A percentile compares a stretch with the other conserved stretches of the same genome.
These are phyloP conservation scores for Atractiella rhizophila DNA, from an alignment of 768 basidiomycete genomes.

Conservation along the genomic window DNA sequence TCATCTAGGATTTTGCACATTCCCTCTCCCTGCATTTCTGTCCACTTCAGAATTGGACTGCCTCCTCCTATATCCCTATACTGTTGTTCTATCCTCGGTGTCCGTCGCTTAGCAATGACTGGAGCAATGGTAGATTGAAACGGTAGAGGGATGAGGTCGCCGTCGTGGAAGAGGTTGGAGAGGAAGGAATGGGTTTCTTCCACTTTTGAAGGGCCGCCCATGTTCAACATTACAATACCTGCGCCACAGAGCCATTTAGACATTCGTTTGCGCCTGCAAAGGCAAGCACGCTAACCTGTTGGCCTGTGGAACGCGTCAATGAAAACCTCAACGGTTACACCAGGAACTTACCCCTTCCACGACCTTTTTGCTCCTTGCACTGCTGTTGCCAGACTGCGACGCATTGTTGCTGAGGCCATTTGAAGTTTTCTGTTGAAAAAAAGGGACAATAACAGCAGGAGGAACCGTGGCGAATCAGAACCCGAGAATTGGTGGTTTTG, in stretches of 20 bases:
- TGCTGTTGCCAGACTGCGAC: no score
- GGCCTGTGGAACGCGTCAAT: no score
- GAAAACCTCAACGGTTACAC: no score
- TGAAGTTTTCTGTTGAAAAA: no score
- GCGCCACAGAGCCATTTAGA: no score
- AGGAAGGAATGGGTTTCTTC: constrained; percentile 80
- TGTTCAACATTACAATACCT: constrained; percentile 93
- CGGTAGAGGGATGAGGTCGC: constrained; percentile 82
- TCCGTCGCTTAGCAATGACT: constrained; percentile 59
- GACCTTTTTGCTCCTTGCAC: no score
- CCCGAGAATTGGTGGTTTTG: no score
- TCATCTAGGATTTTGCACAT: constrained; percentile 84
- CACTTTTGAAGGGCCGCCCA: constrained; percentile 94
- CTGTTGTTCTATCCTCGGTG: constrained; percentile 79
- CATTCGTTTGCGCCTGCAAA: not conserved
- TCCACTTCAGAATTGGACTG: constrained; percentile 80
- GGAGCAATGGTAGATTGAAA: constrained; percentile 74
- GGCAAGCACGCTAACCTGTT: no score
- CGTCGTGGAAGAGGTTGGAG: constrained; percentile 66
- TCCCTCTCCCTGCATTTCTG: constrained; percentile 57
- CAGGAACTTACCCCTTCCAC: no score
- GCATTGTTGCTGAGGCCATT: no score
- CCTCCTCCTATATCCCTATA: constrained; percentile 89
- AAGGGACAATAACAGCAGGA: no score
- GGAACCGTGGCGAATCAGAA: no score